phyloP scores from a whole-genome alignment of 306 rosid species.

The Castanea sativa region DNA sequence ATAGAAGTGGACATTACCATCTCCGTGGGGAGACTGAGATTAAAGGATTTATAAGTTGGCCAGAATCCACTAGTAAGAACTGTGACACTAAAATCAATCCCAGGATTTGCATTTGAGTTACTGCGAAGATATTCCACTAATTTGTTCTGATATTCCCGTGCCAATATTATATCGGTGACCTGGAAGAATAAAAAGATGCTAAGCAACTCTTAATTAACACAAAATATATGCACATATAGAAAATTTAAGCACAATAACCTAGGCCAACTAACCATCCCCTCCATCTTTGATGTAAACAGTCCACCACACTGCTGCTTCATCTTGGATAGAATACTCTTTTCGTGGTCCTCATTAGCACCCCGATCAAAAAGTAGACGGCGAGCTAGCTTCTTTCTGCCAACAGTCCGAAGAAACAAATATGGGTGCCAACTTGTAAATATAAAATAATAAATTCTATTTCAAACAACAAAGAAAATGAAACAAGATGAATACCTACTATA shows the following conservation, averaged over 20 bases:
- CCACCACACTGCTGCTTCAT: constrained; percentile 84
- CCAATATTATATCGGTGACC: constrained; percentile 76
- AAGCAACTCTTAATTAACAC: background rate
- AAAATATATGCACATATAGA: background rate
- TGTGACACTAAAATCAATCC: constrained; percentile 74
- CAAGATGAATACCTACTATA: constrained; percentile 14
- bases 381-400: constrained; percentile 82
- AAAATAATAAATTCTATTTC: no score
- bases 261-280: constrained; percentile 76
- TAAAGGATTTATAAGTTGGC: constrained; percentile 92
- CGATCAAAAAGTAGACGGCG: constrained; percentile 81
- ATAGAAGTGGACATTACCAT: constrained; percentile 51
- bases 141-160: constrained; percentile 61
- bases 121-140: constrained; percentile 63
- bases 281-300: constrained; percentile 93
- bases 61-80: constrained; percentile 84
- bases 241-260: background rate
- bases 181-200: constrained; percentile 14
- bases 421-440: no score
- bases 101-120: constrained; percentile 49
- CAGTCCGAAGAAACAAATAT: background rate
- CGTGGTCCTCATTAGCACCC: constrained; percentile 77
- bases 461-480: background rate
- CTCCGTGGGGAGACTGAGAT: constrained; percentile 76
- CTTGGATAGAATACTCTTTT: constrained; percentile 60